Base-by-base conservation (phyloP, 164 flowering plant genomes). In the Piper longum region DNA sequence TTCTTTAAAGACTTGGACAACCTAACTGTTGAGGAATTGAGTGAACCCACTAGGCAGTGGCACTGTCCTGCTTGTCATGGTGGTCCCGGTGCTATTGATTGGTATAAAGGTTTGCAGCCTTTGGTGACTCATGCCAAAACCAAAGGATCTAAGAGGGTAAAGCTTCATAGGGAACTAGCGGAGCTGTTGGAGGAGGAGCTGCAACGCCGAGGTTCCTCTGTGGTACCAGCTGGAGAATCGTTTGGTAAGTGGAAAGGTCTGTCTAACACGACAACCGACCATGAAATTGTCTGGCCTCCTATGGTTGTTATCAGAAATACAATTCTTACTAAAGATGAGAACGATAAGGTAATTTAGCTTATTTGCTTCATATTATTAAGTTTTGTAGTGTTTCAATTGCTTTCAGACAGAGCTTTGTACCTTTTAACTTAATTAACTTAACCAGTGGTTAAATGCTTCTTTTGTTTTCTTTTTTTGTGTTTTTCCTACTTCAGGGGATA, bases 1-100 rank as follows among this genome's bases (percentile, higher is more conserved):
- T 84, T 91, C 61, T 90, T 95, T 69, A 81, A 78, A 6, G 72
- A 42, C 5, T 60, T 95, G 70, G 95, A 86, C 61, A 66, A 62
- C 0, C 66, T 95, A 70, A 72, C 70, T 3, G 45, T 78, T 43
- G 87, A 83, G 3, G 73, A 85, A 63, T 73, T 91, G 14, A 80
- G 72, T 81, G 92, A 91, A 14, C 74, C 88, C 4, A 76, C 60
- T 45, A 82, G 93, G 73, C 89, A 85, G 80, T 91, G 97, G 97
- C 99, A 93, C 59, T 90, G 99, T 67, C 95, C 97, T 2, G 93
- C 99, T n/a, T 95, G 99, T 74, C 81, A 80, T 68, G 79, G 82
- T 66, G 97, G 96, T 17, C 95, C 93, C 14, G 99, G 99, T 70
- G 83, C 95, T 13, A 91, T 90, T 74, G 96, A 88, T 60, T 90